Evolutionary conservation across 169 alveolate genomes (phyloP).

Genomic region (Babesia gibsoni): DNA sequence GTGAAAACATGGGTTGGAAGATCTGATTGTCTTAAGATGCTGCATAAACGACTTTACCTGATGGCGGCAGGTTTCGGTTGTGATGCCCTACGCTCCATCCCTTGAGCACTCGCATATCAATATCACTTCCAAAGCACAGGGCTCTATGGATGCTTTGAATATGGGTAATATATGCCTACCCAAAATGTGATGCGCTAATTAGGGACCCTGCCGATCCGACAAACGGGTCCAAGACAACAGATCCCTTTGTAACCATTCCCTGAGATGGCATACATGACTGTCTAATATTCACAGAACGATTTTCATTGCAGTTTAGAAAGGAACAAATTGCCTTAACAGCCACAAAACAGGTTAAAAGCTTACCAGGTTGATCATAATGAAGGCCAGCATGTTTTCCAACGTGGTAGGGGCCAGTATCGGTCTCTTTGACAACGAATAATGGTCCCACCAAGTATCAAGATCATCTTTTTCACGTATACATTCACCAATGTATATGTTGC

Average conservation of each 20-base stretch:
- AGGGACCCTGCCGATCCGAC: slow-evolving; percentile 96
- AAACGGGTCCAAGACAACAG: slow-evolving; percentile 90
- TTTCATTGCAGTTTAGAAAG: neutral
- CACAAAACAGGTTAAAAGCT: neutral
- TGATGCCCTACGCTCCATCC: slow-evolving; percentile 80
- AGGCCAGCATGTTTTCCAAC: slow-evolving; percentile 92
- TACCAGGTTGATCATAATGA: slow-evolving; percentile 91
- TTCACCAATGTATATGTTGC: slow-evolving; percentile 41
- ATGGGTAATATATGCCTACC: neutral
- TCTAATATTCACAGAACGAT: neutral
- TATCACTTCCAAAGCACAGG: slow-evolving; percentile 91
- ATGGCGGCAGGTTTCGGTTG: slow-evolving; percentile 69
- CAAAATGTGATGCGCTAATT: slow-evolving; percentile 84
- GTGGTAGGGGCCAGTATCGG: slow-evolving; percentile 98
- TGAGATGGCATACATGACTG: neutral
- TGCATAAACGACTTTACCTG: slow-evolving; percentile 23
- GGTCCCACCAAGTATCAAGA: slow-evolving; percentile 77
- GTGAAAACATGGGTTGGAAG: slow-evolving; percentile 41
- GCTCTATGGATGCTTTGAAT: slow-evolving; percentile 71
- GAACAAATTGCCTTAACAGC: neutral
- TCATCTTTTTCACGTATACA: slow-evolving; percentile 26
- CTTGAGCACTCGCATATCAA: slow-evolving; percentile 90
- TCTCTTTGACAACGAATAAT: slow-evolving; percentile 86
- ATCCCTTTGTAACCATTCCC: slow-evolving; percentile 59
- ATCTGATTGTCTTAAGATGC: neutral